Conservation (phyloP, 371 early-diverging fungal genomes). For the Mortierella sp. region DNA sequence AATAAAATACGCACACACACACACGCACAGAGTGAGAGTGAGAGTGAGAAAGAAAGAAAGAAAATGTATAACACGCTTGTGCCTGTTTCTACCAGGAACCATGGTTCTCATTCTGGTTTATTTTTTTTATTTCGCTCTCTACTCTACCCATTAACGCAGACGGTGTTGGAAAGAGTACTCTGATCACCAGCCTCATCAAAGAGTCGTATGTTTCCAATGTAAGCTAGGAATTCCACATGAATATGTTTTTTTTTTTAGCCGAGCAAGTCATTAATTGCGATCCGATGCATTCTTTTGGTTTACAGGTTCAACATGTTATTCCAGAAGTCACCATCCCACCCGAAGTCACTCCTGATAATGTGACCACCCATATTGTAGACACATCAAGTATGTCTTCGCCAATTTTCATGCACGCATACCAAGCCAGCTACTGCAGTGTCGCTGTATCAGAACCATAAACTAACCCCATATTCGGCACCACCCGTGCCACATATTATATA, state of each 20-base stretch:
- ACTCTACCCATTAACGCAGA: slow-evolving; percentile 60
- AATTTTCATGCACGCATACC: background rate
- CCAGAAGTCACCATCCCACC: slow-evolving; percentile 98
- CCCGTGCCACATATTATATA: slow-evolving; percentile 38
- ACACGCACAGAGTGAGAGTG: too few relatives aligned
- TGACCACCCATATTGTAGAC: slow-evolving; percentile 96
- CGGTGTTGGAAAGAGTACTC: slow-evolving; percentile 95
- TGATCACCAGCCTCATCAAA: slow-evolving; percentile 95
- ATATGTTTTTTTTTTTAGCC: background rate
- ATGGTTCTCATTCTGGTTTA: background rate
- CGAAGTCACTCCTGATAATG: slow-evolving; percentile 96
- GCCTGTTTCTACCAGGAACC: background rate
- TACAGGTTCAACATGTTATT: slow-evolving; percentile 94
- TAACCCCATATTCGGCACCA: background rate
- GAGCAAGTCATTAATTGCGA: background rate
- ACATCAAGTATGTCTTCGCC: slow-evolving; percentile 76
- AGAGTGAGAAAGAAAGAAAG: background rate
- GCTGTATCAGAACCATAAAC: background rate
- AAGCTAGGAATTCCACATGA: slow-evolving; percentile 46
- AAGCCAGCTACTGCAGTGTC: background rate
- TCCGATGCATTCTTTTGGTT: slow-evolving; percentile 1
- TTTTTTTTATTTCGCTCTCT: slow-evolving; percentile 15
- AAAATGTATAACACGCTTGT: background rate
- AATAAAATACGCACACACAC: too few relatives aligned
- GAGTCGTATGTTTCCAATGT: slow-evolving; percentile 94